These are phyloP conservation scores for Lupinus albus DNA, from an alignment of 306 rosid species.

Conservation along the genomic window DNA sequence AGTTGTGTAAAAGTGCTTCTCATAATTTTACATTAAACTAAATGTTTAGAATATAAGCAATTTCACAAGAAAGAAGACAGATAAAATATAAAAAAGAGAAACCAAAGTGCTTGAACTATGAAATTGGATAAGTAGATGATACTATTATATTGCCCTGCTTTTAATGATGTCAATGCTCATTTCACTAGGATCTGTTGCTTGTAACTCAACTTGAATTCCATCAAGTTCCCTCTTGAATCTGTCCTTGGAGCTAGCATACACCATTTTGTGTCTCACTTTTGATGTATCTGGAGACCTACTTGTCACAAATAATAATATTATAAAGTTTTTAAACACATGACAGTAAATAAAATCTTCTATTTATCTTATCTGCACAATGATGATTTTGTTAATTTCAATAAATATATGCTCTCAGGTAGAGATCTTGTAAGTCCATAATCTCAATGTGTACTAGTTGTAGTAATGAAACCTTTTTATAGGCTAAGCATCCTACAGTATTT, in stretches of 20 bases:
- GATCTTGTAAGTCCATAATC: background rate
- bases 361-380: background rate
- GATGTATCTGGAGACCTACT: slow-evolving; percentile 65
- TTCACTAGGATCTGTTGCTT: slow-evolving; percentile 76
- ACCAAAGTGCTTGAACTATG: background rate
- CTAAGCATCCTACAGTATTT: background rate
- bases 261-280: slow-evolving; percentile 68
- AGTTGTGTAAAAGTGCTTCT: background rate
- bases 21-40: slow-evolving; percentile 27
- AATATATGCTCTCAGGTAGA: background rate
- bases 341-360: background rate
- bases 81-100: background rate
- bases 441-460: background rate
- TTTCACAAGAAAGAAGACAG: background rate
- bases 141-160: slow-evolving; percentile 51
- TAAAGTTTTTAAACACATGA: background rate
- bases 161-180: slow-evolving; percentile 68
- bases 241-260: slow-evolving; percentile 74
- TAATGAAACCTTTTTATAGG: background rate
- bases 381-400: background rate
- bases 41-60: background rate
- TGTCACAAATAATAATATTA: background rate
- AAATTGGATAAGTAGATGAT: background rate
- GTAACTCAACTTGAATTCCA: slow-evolving; percentile 71
- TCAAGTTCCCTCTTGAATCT: slow-evolving; percentile 82